These are phyloP conservation scores for Auriculariales sp. DNA, from an alignment of 768 basidiomycete genomes.

Conservation along the genomic window DNA sequence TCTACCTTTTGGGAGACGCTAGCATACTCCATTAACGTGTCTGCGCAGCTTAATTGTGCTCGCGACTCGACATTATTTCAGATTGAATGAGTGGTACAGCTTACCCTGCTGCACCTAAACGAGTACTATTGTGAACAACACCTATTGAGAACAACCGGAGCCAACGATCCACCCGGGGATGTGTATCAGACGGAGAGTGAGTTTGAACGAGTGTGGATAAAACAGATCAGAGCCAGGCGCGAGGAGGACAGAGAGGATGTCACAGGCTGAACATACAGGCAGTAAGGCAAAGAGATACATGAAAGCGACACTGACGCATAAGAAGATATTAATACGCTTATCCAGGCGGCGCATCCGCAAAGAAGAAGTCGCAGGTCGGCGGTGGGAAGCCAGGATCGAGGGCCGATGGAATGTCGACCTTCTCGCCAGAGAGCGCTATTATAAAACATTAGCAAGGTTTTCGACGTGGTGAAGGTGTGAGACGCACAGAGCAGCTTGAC, in stretches of 20 bases:
- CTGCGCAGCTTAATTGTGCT: too few species aligned
- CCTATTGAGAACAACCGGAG: too few species aligned
- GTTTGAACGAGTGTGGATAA: slow-evolving; percentile 64
- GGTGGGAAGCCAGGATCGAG: slow-evolving; percentile 69
- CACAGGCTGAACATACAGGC: slow-evolving; percentile 12
- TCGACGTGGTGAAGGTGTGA: neutral
- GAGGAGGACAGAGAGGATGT: slow-evolving; percentile 31
- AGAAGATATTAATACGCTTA: slow-evolving; percentile 31
- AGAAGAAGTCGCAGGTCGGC: slow-evolving; percentile 70
- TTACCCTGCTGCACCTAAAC: slow-evolving; percentile 1
- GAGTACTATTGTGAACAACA: slow-evolving; percentile 1
- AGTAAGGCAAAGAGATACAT: slow-evolving; percentile 46
- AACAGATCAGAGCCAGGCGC: slow-evolving; percentile 53
- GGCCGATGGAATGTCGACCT: slow-evolving; percentile 76
- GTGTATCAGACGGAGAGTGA: too few species aligned
- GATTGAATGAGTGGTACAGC: too few species aligned
- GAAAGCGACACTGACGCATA: slow-evolving; percentile 48
- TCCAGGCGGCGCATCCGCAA: slow-evolving; percentile 35
- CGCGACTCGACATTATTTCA: too few species aligned
- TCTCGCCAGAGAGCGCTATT: slow-evolving; percentile 82
- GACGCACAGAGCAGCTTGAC: slow-evolving; percentile 71
- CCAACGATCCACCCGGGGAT: too few species aligned
- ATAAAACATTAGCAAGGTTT: slow-evolving; percentile 1
- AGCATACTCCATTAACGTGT: too few species aligned
- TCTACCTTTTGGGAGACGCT: neutral